phyloP scores from a whole-genome alignment of 2,329 filamentous ascomycete genomes.

The Penicillium psychrosexuale region DNA sequence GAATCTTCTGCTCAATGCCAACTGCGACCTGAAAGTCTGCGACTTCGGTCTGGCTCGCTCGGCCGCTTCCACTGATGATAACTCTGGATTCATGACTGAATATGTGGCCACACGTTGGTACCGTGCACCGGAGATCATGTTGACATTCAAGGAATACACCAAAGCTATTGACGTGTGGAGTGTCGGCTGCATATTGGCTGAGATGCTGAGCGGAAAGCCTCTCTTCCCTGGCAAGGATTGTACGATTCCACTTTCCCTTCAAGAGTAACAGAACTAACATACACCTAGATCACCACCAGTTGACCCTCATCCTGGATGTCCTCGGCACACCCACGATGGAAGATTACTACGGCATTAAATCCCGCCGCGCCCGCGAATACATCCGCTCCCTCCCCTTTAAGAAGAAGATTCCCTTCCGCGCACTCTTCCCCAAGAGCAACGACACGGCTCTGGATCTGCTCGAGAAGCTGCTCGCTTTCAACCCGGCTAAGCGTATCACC shows the following conservation, averaged over 20 bases:
- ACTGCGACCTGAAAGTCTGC: constrained; percentile 98
- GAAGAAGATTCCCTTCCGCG: constrained; percentile 98
- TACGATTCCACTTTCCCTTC: constrained; percentile 46
- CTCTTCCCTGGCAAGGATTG: constrained; percentile 98
- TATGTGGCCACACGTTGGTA: constrained; percentile 99
- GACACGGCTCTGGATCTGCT: constrained; percentile 89
- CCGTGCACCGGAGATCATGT: constrained; percentile 98
- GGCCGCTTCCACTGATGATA: constrained; percentile 95
- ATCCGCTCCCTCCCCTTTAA: constrained; percentile 98
- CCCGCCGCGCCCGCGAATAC: constrained; percentile 92
- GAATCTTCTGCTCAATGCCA: constrained; percentile 93
- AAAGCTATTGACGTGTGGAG: constrained; percentile 99
- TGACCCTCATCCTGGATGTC: constrained; percentile 94
- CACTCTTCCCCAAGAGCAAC: constrained; percentile 98
- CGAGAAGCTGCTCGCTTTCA: constrained; percentile 95
- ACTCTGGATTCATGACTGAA: constrained; percentile 99
- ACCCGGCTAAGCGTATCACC: constrained; percentile 96
- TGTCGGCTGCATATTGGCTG: constrained; percentile 93
- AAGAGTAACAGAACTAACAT: not conserved
- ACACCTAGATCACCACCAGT: constrained; percentile 81
- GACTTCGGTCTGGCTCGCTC: constrained; percentile 96
- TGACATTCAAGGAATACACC: constrained; percentile 99
- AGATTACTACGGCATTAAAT: constrained; percentile 99
- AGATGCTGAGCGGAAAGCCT: constrained; percentile 98
- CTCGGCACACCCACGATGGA: constrained; percentile 99